Conservation (phyloP, 2,329 filamentous ascomycete genomes). For the Hypoxylon sp. region DNA sequence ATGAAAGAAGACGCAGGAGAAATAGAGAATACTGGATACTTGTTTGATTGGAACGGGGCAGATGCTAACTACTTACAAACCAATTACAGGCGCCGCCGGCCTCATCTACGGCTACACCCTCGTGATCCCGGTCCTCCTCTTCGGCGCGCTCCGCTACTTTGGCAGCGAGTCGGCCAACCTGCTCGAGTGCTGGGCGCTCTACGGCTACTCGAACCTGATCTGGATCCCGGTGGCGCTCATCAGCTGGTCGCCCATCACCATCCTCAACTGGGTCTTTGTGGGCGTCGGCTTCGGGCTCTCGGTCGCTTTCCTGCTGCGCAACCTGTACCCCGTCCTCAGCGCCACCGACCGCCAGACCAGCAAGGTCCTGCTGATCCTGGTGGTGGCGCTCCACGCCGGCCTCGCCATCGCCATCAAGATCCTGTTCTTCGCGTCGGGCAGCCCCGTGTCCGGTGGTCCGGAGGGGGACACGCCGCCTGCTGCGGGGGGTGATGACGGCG, state of each 20-base stretch:
- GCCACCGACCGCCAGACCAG: slow-evolving; percentile 93
- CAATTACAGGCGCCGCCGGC: slow-evolving; percentile 77
- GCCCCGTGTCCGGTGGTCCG: slow-evolving; percentile 60
- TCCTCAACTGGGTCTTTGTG: slow-evolving; percentile 95
- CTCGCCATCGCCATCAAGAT: slow-evolving; percentile 95
- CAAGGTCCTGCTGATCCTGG: slow-evolving; percentile 85
- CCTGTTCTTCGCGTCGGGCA: slow-evolving; percentile 90
- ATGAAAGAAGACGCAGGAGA: neutral
- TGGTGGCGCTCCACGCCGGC: slow-evolving; percentile 88
- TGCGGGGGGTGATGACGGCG: slow-evolving; percentile 26
- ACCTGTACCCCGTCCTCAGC: slow-evolving; percentile 90
- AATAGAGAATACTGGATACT: neutral
- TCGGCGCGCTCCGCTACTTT: slow-evolving; percentile 92
- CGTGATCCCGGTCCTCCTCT: slow-evolving; percentile 85
- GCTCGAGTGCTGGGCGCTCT: slow-evolving; percentile 94
- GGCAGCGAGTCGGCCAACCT: slow-evolving; percentile 93
- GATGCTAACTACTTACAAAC: too few species aligned
- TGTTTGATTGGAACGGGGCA: too few species aligned
- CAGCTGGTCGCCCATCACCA: slow-evolving; percentile 85
- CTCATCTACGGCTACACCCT: slow-evolving; percentile 96
- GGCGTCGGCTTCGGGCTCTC: slow-evolving; percentile 85
- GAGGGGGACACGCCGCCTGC: slow-evolving; percentile 33
- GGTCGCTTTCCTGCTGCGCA: slow-evolving; percentile 85
- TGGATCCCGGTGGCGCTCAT: slow-evolving; percentile 96
- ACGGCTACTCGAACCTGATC: slow-evolving; percentile 95